phyloP scores from a whole-genome alignment of 768 basidiomycete species.

The Butyriboletus loyo region DNA sequence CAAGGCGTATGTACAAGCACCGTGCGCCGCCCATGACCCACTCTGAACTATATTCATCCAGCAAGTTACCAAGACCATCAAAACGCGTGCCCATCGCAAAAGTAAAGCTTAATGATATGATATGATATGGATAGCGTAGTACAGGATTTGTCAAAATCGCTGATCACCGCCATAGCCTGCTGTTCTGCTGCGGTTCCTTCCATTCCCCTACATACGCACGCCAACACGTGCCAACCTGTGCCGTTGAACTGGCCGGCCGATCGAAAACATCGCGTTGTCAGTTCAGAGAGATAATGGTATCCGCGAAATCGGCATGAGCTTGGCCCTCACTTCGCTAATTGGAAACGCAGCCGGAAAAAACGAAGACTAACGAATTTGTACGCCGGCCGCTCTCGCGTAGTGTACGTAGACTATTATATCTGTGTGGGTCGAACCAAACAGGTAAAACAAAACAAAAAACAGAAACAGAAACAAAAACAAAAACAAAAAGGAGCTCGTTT shows the following conservation, averaged over 20 bases:
- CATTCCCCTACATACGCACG: too few relatives aligned
- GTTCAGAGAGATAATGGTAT: neutral
- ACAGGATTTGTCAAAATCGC: conserved; percentile 9
- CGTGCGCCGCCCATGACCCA: neutral
- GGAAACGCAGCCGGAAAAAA: too few relatives aligned
- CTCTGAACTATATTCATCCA: neutral
- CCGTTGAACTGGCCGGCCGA: neutral
- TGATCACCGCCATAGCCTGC: neutral
- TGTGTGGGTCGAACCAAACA: neutral
- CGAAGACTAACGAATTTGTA: too few relatives aligned
- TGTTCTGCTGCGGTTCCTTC: neutral
- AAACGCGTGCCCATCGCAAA: neutral
- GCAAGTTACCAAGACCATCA: neutral
- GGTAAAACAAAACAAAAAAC: neutral
- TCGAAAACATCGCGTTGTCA: neutral
- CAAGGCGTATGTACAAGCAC: neutral
- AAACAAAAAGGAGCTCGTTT: neutral
- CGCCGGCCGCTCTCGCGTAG: conserved; percentile 1
- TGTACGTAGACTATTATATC: conserved; percentile 4
- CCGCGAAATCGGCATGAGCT: conserved; percentile 12
- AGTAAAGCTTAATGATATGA: neutral
- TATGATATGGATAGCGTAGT: neutral
- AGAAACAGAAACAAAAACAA: too few relatives aligned
- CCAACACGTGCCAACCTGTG: neutral
- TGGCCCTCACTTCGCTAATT: conserved; percentile 22